phyloP scores from a whole-genome alignment of 192 early-diverging fungal species.

The Haplosporangium gracile region DNA sequence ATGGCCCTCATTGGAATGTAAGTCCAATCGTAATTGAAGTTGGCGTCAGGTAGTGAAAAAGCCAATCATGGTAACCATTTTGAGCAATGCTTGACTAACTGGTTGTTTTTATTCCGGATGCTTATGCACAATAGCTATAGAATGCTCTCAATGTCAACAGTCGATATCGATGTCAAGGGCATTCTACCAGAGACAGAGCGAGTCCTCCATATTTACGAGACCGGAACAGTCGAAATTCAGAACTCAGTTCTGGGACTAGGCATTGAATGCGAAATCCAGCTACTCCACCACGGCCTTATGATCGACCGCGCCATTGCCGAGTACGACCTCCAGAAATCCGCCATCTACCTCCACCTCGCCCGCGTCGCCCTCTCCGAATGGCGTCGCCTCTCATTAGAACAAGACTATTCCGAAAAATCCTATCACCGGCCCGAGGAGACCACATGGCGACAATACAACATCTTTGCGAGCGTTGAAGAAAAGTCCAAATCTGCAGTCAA shows the following conservation, averaged over 20 bases:
- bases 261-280: slow-evolving; percentile 55
- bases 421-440: slow-evolving; percentile 37
- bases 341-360: slow-evolving; percentile 54
- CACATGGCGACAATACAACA: slow-evolving; percentile 21
- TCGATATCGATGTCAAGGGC: slow-evolving; percentile 29
- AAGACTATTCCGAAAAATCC: slow-evolving; percentile 59
- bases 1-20: slow-evolving; percentile 46
- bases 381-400: slow-evolving; percentile 54
- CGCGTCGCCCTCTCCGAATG: slow-evolving; percentile 58
- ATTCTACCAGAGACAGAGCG: slow-evolving; percentile 50
- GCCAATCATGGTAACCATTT: too few species aligned
- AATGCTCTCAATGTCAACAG: slow-evolving; percentile 45
- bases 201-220: slow-evolving; percentile 7
- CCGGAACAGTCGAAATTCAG: slow-evolving; percentile 12
- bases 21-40: neutral
- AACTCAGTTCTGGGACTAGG: slow-evolving; percentile 54
- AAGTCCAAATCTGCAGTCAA: slow-evolving; percentile 50
- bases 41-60: too few species aligned
- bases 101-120: too few species aligned
- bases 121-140: slow-evolving; percentile 40
- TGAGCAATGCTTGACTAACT: too few species aligned
- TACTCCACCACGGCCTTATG: slow-evolving; percentile 45
- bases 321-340: slow-evolving; percentile 64
- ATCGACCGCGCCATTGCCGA: slow-evolving; percentile 52
- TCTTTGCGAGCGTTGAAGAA: slow-evolving; percentile 31